Evolutionary conservation across 2,329 filamentous ascomycete species (phyloP).

Genomic region (Chaetomium strumarium): DNA sequence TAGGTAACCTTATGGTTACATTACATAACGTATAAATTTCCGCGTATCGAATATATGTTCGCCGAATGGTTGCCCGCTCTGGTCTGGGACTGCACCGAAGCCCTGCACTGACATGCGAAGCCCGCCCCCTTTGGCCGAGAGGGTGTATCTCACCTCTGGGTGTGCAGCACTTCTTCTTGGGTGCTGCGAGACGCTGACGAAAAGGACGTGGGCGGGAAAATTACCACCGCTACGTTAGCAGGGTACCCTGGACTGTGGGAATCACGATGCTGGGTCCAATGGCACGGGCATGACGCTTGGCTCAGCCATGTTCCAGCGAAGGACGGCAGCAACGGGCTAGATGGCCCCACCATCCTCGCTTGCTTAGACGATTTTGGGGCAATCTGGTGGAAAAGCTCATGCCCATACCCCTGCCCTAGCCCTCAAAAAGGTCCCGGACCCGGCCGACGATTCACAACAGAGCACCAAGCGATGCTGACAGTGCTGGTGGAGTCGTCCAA

Average conservation of each 20-base stretch:
- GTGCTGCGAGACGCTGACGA: background rate
- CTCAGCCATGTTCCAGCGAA: constrained; percentile 6
- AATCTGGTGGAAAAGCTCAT: background rate
- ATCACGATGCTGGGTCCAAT: background rate
- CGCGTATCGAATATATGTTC: no score
- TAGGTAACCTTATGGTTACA: no score
- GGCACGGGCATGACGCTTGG: constrained; percentile 6
- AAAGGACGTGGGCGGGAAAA: constrained; percentile 8
- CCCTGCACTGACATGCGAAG: no score
- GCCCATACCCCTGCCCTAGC: constrained; percentile 1
- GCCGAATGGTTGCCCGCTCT: no score
- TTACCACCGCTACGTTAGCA: background rate
- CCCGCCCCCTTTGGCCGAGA: background rate
- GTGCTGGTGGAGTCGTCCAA: background rate
- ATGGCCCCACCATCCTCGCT: constrained; percentile 18
- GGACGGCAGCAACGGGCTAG: constrained; percentile 3
- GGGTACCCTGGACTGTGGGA: background rate
- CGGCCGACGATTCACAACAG: background rate
- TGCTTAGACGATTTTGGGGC: constrained; percentile 16
- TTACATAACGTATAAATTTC: no score
- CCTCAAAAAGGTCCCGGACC: background rate
- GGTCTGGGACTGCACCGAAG: no score
- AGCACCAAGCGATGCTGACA: background rate
- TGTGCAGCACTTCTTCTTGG: background rate
- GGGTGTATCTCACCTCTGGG: background rate